phyloP scores from a whole-genome alignment of 2,329 filamentous ascomycete genomes.

The Neopestalotiopsis rosae region DNA sequence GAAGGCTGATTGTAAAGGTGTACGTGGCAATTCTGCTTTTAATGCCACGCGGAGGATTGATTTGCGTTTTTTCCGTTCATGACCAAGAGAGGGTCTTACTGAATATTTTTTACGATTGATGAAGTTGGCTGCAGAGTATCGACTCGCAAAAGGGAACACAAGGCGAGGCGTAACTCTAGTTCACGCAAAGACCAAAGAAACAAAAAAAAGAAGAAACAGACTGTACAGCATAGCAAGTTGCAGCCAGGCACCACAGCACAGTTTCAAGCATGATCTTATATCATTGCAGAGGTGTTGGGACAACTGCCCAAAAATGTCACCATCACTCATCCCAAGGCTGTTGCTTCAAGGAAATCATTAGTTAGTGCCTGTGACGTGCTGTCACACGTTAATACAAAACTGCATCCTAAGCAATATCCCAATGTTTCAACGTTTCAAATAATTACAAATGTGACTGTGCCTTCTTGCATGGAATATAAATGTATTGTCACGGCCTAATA shows the following conservation, averaged over 20 bases:
- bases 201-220: neutral
- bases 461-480: too few species aligned
- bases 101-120: constrained; percentile 13
- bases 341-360: neutral
- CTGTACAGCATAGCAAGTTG: neutral
- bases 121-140: neutral
- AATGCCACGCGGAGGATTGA: neutral
- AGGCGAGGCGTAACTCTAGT: neutral
- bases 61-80: constrained; percentile 4
- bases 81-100: neutral
- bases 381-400: neutral
- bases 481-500: too few species aligned
- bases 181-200: neutral
- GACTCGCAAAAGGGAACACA: neutral
- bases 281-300: neutral
- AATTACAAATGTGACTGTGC: neutral
- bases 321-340: neutral
- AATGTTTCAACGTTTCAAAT: neutral
- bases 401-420: neutral
- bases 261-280: neutral
- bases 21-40: neutral
- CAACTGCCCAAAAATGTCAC: too few species aligned
- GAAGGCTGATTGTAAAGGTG: neutral
- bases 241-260: neutral
- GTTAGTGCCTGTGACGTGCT: neutral